Conservation (phyloP, 1,139 yeast genomes). For the Geotrichum phurueaensis region DNA sequence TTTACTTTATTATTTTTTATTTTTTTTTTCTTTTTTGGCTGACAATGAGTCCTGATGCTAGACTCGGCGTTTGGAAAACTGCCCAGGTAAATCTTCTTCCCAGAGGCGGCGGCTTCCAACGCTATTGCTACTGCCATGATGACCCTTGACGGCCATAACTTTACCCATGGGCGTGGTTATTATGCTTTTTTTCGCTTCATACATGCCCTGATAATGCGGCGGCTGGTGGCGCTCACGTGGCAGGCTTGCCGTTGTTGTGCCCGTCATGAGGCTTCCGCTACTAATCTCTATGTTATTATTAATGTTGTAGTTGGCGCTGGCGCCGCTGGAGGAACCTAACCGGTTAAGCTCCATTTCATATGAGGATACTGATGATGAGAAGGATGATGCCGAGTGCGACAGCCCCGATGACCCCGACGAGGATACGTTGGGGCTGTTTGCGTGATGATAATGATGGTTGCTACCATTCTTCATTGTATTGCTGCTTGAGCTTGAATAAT, state of each 20-base stretch:
- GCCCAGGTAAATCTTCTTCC: not conserved
- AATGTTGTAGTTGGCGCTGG: not conserved
- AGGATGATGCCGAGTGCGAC: not conserved
- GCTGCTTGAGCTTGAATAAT: constrained; percentile 1
- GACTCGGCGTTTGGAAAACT: not conserved
- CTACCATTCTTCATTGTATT: not conserved
- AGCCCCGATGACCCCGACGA: constrained; percentile 22
- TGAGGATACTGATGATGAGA: not conserved
- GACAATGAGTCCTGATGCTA: not conserved
- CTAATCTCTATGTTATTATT: constrained; percentile 13
- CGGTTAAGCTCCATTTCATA: not conserved
- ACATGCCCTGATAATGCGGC: constrained; percentile 15
- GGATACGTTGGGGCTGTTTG: constrained; percentile 20
- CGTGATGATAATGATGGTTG: not conserved
- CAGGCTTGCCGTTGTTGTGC: not conserved
- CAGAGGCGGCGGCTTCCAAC: not conserved
- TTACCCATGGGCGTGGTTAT: constrained; percentile 9
- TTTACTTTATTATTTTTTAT: too few species aligned
- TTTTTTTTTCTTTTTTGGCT: not conserved
- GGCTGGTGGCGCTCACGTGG: constrained; percentile 15
- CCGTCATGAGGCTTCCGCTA: not conserved
- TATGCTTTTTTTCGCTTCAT: constrained; percentile 10
- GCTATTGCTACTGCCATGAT: not conserved
- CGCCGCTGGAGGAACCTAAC: constrained; percentile 12
- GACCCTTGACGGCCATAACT: constrained; percentile 22